phyloP scores from a whole-genome alignment of 106 monocot species.

The Dendrobium huoshanense region DNA sequence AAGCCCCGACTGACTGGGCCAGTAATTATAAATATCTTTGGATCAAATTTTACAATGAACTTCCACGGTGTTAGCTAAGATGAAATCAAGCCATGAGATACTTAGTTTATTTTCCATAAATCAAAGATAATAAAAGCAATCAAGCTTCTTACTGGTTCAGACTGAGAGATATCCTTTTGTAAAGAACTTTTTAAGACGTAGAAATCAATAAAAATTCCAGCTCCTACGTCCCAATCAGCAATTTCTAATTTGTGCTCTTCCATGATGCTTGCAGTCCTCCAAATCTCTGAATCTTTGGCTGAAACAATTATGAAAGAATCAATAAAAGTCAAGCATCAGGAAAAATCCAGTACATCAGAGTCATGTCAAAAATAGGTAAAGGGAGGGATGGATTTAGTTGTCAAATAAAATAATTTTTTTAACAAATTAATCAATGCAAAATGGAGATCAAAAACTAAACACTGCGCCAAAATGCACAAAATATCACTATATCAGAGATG shows the following conservation, averaged over 20 bases:
- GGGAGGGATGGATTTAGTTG: not conserved
- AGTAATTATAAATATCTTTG: not conserved
- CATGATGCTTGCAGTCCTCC: slow-evolving; percentile 69
- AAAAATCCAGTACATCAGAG: not conserved
- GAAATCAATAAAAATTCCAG: slow-evolving; percentile 83
- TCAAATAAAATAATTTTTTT: not conserved
- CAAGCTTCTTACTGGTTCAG: slow-evolving; percentile 39
- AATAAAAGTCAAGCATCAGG: slow-evolving; percentile 6
- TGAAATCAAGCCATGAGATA: not conserved
- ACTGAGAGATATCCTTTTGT: slow-evolving; percentile 47
- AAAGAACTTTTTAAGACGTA: slow-evolving; percentile 47
- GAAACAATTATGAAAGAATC: slow-evolving; percentile 7
- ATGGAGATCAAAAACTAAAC: not conserved
- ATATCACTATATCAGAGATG: not conserved
- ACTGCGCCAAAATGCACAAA: not conserved
- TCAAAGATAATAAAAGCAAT: slow-evolving; percentile 2
- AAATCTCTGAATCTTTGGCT: slow-evolving; percentile 83
- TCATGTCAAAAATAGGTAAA: not conserved
- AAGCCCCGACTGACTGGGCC: not conserved
- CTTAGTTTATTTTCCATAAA: not conserved
- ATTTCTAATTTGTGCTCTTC: slow-evolving; percentile 80
- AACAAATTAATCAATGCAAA: not conserved
- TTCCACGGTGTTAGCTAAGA: not conserved
- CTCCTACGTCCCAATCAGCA: slow-evolving; percentile 87
- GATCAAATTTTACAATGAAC: not conserved